Evolutionary conservation across 2,329 filamentous ascomycete species (phyloP), one percentile per base, ranked within the genome.

Genomic region (Pseudogymnoascus sp.): DNA sequence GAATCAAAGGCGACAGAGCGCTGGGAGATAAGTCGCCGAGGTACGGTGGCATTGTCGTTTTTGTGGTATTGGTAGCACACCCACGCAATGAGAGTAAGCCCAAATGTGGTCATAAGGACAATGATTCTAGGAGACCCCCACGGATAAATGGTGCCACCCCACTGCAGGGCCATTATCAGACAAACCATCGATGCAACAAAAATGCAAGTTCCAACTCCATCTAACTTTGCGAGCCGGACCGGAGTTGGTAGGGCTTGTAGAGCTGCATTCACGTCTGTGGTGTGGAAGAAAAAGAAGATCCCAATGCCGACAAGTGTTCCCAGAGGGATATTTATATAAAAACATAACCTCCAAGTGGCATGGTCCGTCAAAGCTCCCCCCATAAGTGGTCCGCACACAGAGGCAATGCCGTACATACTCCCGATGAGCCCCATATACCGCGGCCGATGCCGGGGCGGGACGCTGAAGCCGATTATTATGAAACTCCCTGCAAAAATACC

Each of bases 211-310:
- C 74, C 74, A 21, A 74, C 62, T 5, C 72, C 63, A 63, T 75
- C 73, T 72, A 82, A 77, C 65, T 81, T 77, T 0, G 75, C 68
- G n/a, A 80, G 59, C 69, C 80, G 79, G 66, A 80, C 76, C 4
- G 68, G 66, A 5, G 77, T 65, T 1, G 74, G 65, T 1, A 75
- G 71, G 61, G 72, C 58, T 15, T 67, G 69, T 1, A 75, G 76
- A 0, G 74, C 67, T 13, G 75, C 77, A 17, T 54, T 61, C 33
- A 36, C 17, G 9, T 62, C 59, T 33, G 6, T 58, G 35, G 65
- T 64, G 69, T 77, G 77, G 64, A 78, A 75, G 62, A 74, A 72
- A 64, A 78, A 65, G 26, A 76, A 33, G n/a, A 78, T 68, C 15
- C 73, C 66, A 4, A 61, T 15, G 11, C 70, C 66, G 5, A 72